phyloP scores from a whole-genome alignment of 2,329 filamentous ascomycete genomes.

The Aspergillus intermedius region DNA sequence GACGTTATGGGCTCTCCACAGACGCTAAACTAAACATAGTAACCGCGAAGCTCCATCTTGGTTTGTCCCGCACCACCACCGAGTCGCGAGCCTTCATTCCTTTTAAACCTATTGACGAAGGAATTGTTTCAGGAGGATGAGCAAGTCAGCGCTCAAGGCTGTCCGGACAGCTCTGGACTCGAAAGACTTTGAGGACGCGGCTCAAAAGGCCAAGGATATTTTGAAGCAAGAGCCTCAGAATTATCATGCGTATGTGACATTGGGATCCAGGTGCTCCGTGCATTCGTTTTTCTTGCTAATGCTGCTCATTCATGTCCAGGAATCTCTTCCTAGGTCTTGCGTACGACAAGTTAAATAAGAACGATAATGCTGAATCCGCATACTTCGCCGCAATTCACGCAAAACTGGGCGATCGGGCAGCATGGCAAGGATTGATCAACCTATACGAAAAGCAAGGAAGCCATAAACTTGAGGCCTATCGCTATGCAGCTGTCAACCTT shows the following conservation, averaged over 20 bases:
- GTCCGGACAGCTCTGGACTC: slow-evolving; percentile 71
- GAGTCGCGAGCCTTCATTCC: neutral
- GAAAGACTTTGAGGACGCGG: slow-evolving; percentile 71
- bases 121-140: slow-evolving; percentile 28
- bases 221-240: slow-evolving; percentile 67
- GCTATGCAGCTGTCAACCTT: slow-evolving; percentile 63
- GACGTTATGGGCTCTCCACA: slow-evolving; percentile 18
- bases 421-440: slow-evolving; percentile 83
- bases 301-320: slow-evolving; percentile 34
- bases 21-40: neutral
- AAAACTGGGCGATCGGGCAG: slow-evolving; percentile 70
- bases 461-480: slow-evolving; percentile 66
- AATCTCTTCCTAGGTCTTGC: slow-evolving; percentile 85
- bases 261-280: neutral
- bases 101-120: slow-evolving; percentile 7
- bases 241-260: slow-evolving; percentile 64
- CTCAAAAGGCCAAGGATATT: slow-evolving; percentile 61
- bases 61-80: neutral
- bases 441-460: slow-evolving; percentile 73
- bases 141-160: slow-evolving; percentile 72
- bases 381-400: slow-evolving; percentile 67
- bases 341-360: slow-evolving; percentile 65
- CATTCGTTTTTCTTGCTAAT: slow-evolving; percentile 7
- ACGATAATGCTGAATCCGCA: slow-evolving; percentile 66
- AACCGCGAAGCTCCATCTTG: neutral